These are phyloP conservation scores for Mucor circinelloides DNA, from an alignment of 371 early-diverging fungal species.

Conservation along the genomic window DNA sequence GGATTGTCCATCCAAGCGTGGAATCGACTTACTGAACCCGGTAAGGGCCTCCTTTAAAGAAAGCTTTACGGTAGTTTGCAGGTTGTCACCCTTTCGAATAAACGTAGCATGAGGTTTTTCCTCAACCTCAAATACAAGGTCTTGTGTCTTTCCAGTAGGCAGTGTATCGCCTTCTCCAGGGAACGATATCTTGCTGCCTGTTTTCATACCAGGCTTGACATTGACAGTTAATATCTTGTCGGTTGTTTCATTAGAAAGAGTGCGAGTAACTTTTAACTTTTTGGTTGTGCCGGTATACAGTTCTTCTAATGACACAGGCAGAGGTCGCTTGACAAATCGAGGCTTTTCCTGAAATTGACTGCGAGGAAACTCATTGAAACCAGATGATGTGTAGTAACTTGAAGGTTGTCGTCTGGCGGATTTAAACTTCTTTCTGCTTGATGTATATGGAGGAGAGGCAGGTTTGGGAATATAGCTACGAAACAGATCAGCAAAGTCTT, in stretches of 20 bases:
- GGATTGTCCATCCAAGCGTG: conserved; percentile 77
- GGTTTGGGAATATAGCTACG: not conserved
- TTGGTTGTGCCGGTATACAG: conserved; percentile 91
- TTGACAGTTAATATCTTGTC: conserved; percentile 76
- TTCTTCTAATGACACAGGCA: conserved; percentile 89
- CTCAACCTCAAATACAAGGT: conserved; percentile 90
- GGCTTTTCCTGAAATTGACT: conserved; percentile 36
- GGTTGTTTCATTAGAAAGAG: conserved; percentile 41
- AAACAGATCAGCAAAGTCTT: conserved; percentile 4
- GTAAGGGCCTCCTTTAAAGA: conserved; percentile 78
- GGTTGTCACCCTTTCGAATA: conserved; percentile 86
- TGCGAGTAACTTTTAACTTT: conserved; percentile 90
- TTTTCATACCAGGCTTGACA: conserved; percentile 96
- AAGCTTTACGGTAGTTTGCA: conserved; percentile 66
- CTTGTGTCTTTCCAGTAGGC: conserved; percentile 75
- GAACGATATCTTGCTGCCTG: conserved; percentile 95
- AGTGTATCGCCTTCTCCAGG: conserved; percentile 89
- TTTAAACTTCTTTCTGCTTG: not conserved
- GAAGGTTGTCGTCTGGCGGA: not conserved
- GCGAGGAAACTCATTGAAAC: not conserved
- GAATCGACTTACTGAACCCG: conserved; percentile 68
- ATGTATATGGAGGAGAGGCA: conserved; percentile 9
- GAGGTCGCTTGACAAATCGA: conserved; percentile 61
- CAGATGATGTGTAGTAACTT: not conserved
- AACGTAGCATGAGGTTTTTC: conserved; percentile 92